These are phyloP conservation scores for Peronospora farinosa DNA, from an alignment of 352 stramenopile species.

Conservation along the genomic window DNA sequence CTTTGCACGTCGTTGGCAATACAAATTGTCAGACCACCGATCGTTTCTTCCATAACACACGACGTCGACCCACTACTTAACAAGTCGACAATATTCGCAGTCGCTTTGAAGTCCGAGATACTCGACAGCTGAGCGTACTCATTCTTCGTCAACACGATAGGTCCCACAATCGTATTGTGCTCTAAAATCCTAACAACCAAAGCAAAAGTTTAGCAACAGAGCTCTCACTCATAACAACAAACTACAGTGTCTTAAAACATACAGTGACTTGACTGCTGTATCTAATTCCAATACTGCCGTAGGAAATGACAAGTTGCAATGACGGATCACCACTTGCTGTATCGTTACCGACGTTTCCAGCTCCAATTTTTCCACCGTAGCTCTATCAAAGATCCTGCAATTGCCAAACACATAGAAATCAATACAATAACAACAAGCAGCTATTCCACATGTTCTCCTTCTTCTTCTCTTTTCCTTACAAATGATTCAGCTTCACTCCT, in stretches of 20 bases:
- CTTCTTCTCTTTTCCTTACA: slow-evolving; percentile 22
- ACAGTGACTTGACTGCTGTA: slow-evolving; percentile 27
- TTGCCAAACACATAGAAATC: neutral
- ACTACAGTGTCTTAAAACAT: slow-evolving; percentile 5
- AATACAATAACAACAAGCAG: slow-evolving; percentile 1
- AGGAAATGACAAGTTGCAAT: slow-evolving; percentile 45
- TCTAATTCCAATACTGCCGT: slow-evolving; percentile 32
- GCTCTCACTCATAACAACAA: neutral
- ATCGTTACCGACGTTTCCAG: slow-evolving; percentile 30
- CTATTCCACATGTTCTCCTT: neutral
- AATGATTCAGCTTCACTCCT: slow-evolving; percentile 24
- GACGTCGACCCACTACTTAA: slow-evolving; percentile 13
- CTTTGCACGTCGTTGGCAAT: slow-evolving; percentile 21
- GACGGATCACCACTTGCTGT: slow-evolving; percentile 36
- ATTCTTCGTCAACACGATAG: slow-evolving; percentile 30
- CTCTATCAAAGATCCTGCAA: slow-evolving; percentile 40
- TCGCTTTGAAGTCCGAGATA: slow-evolving; percentile 31
- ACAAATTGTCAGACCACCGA: slow-evolving; percentile 29
- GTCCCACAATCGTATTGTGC: slow-evolving; percentile 31
- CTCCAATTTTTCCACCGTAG: slow-evolving; percentile 33
- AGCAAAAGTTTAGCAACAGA: slow-evolving; percentile 5
- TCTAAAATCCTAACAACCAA: slow-evolving; percentile 29
- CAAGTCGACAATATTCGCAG: slow-evolving; percentile 25
- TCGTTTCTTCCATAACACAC: slow-evolving; percentile 26
- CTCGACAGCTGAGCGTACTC: slow-evolving; percentile 26